Base-by-base conservation (phyloP, 352 stramenopile species). In the Phytophthora podocarpi region DNA sequence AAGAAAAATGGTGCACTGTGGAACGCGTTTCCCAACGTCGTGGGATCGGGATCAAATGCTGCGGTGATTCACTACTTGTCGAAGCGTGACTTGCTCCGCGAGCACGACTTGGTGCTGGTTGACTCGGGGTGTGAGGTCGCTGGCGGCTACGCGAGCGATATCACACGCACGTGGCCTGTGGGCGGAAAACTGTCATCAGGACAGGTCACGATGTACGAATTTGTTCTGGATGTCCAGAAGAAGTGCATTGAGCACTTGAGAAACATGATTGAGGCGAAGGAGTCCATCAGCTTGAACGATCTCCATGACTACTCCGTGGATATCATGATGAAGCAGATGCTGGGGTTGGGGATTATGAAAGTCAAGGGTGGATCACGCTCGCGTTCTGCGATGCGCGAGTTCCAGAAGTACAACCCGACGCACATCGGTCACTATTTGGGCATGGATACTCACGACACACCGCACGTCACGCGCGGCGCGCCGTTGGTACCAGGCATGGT, bases 351-450 rank as follows among this genome's bases (percentile, higher is more conserved):
- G 4, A 84, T 95, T 34, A 48, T 95, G 16, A 81, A 72, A 39
- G 41, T 53, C 12, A 70, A 52, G 37, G 58, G 63, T 43, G 58
- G 41, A 1, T 30, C 67, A 12, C 51, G 54, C 35, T 73, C 78
- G 46, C 72, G 67, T 26, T 59, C 71, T 12, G 64, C 75, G 6
- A 60, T 85, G 39, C 64, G 57, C 12, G 77, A 90, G 55, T 88
- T 92, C 57, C 81, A 90, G 21, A 84, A 80, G 60, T 95, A 95
- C 63, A 95, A 95, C 53, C 85, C 85, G 40, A 95, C 85, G n/a
- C 83, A 95, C 42, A 86, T 95, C 23, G 82, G 85, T 7, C 85
- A 95, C 58, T 95, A 92, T 59, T 46, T 95, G 12, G 85, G 85
- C 48, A 91, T 95, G 74, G 85, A 95, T 52, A 85, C 87, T 7